Percentiles rank a stretch among this genome's conserved stretches.
Evolutionary conservation across 441 rosid genomes (phyloP).

Genomic region (Rhodomyrtus psidioides): DNA sequence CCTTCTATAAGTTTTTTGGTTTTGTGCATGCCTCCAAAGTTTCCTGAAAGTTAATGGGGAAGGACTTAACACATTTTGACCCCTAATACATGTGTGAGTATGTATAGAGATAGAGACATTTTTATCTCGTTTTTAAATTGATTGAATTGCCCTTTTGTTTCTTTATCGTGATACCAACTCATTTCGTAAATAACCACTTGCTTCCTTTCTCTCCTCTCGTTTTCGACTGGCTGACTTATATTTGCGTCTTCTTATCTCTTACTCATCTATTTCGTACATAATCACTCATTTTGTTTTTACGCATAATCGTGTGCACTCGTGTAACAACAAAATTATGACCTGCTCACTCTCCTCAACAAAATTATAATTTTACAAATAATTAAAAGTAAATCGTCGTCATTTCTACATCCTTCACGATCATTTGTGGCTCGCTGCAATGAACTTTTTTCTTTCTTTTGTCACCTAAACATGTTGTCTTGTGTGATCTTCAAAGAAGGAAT

Average conservation of each 20-base stretch:
- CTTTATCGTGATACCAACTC: background rate
- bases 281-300: background rate
- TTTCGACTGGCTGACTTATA: background rate
- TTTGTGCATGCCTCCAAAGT: background rate
- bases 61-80: background rate
- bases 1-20: background rate
- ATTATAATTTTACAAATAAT: background rate
- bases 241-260: background rate
- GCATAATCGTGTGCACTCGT: background rate
- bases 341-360: background rate
- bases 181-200: background rate
- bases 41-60: background rate
- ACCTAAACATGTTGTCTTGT: background rate
- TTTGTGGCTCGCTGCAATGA: background rate
- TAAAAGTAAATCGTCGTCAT: background rate
- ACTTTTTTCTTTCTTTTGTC: background rate
- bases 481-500: background rate
- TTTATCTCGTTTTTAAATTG: background rate
- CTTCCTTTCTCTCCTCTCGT: background rate
- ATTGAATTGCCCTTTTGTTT: background rate
- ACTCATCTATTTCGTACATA: background rate
- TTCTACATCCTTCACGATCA: background rate
- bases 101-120: too few relatives aligned
- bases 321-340: background rate
- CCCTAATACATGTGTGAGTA: too few relatives aligned